These are phyloP conservation scores for Apiosordaria backusii DNA, from an alignment of 495 filamentous ascomycete species.

Conservation along the genomic window DNA sequence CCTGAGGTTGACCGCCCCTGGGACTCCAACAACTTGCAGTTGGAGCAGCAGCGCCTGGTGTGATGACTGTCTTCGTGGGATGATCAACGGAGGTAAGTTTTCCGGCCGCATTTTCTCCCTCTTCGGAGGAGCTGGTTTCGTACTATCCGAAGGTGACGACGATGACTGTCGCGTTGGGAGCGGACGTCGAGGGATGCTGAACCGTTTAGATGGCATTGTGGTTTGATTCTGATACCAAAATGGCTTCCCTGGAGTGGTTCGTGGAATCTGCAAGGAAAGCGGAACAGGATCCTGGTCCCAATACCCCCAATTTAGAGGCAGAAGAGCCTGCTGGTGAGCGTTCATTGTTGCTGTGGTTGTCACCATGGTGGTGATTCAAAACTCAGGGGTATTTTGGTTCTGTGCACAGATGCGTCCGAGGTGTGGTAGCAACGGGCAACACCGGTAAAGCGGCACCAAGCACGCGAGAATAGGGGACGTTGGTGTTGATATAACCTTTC, in stretches of 20 bases:
- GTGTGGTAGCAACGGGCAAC: neutral
- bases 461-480: neutral
- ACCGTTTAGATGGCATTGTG: neutral
- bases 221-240: neutral
- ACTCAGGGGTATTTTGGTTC: neutral
- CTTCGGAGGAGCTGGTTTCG: neutral
- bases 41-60: neutral
- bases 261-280: neutral
- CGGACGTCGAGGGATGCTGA: neutral
- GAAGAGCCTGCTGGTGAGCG: neutral
- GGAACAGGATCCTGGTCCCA: neutral
- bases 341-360: neutral
- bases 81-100: slow-evolving; percentile 1
- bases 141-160: neutral
- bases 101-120: slow-evolving; percentile 6
- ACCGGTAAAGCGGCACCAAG: neutral
- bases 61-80: neutral
- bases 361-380: neutral
- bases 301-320: neutral
- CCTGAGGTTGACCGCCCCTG: neutral
- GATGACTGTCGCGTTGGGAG: neutral
- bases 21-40: neutral
- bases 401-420: neutral
- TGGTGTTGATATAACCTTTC: neutral
- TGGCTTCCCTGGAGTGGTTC: neutral